These are phyloP conservation scores for Umbelopsis vinacea DNA, from an alignment of 192 early-diverging fungal species.

Conservation along the genomic window DNA sequence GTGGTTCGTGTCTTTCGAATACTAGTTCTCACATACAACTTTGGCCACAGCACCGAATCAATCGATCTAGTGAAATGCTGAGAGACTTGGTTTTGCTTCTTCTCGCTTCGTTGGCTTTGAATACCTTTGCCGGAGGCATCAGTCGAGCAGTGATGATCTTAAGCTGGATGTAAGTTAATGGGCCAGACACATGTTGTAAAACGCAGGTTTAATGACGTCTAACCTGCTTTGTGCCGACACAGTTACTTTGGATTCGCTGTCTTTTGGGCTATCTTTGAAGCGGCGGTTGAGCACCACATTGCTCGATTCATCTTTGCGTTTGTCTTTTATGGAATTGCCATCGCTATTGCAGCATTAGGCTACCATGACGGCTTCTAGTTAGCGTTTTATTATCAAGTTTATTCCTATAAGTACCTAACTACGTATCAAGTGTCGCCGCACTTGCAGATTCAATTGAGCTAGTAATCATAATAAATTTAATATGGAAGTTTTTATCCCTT, in stretches of 20 bases:
- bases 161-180: slow-evolving; percentile 42
- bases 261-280: slow-evolving; percentile 25
- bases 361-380: slow-evolving; percentile 18
- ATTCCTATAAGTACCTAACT: not conserved
- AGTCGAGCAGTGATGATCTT: slow-evolving; percentile 40
- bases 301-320: slow-evolving; percentile 23
- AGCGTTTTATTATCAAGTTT: not conserved
- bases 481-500: not conserved
- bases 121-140: slow-evolving; percentile 42
- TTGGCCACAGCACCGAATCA: slow-evolving; percentile 27
- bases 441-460: not conserved
- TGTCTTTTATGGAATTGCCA: slow-evolving; percentile 20
- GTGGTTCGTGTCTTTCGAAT: not conserved
- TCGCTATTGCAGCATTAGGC: slow-evolving; percentile 11
- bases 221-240: not conserved
- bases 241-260: slow-evolving; percentile 27
- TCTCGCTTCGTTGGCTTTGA: slow-evolving; percentile 36
- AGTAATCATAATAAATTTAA: not conserved
- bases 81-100: slow-evolving; percentile 42
- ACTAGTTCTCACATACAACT: not conserved
- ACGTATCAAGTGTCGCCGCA: not conserved
- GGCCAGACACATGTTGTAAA: not conserved
- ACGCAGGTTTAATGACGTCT: not conserved
- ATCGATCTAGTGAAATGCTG: slow-evolving; percentile 32
- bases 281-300: slow-evolving; percentile 21